Conservation (phyloP, 169 alveolate species). For the Blepharisma undulans region DNA sequence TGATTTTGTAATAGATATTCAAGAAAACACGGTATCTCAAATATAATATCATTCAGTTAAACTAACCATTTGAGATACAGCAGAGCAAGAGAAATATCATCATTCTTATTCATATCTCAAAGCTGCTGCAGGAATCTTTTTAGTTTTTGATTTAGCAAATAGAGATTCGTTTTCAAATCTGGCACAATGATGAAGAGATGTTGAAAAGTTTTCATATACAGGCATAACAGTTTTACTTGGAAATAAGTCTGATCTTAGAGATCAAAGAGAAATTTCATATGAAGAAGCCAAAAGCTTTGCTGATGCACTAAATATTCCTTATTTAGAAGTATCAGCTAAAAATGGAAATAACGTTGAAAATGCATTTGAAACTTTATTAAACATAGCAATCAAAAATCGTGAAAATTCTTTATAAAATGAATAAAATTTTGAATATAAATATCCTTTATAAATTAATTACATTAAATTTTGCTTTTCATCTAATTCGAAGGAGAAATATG, state of each 20-base stretch:
- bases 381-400: too few species aligned
- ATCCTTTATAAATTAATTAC: too few species aligned
- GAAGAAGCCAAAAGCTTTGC: slow-evolving; percentile 87
- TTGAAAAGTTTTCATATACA: slow-evolving; percentile 86
- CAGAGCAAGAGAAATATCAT: slow-evolving; percentile 87
- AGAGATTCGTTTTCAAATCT: slow-evolving; percentile 92
- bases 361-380: slow-evolving; percentile 49
- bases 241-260: slow-evolving; percentile 91
- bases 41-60: slow-evolving; percentile 56
- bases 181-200: slow-evolving; percentile 94
- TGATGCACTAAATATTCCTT: slow-evolving; percentile 84
- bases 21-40: slow-evolving; percentile 14
- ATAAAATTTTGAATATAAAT: too few species aligned
- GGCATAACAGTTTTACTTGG: slow-evolving; percentile 90
- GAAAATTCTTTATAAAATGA: too few species aligned
- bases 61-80: slow-evolving; percentile 91
- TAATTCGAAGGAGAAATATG: too few species aligned
- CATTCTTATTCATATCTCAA: slow-evolving; percentile 82
- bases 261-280: slow-evolving; percentile 64
- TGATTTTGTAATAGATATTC: slow-evolving; percentile 4
- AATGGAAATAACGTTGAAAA: slow-evolving; percentile 90
- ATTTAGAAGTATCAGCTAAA: slow-evolving; percentile 93
- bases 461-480: too few species aligned
- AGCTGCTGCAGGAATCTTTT: slow-evolving; percentile 70
- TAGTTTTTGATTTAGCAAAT: slow-evolving; percentile 85